phyloP scores from a whole-genome alignment of 1,284 basidiomycete genomes.

The Sanghuangporus baumii region DNA sequence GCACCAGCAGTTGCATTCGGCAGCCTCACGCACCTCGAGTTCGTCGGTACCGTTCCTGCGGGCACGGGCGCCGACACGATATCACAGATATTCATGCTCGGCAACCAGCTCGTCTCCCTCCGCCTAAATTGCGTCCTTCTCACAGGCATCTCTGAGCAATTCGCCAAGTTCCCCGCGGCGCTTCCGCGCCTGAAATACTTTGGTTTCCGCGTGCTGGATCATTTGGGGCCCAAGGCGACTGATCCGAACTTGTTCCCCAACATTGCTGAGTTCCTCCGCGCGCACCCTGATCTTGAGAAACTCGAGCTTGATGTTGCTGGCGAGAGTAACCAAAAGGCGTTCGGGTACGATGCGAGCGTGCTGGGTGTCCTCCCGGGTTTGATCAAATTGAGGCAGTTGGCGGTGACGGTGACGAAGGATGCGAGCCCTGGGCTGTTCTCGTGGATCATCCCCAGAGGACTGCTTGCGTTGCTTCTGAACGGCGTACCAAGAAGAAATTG shows the following conservation, averaged over 20 bases:
- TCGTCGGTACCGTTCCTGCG: constrained; percentile 48
- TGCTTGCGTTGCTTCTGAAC: constrained; percentile 48
- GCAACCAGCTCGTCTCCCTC: constrained; percentile 57
- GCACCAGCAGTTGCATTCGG: constrained; percentile 45
- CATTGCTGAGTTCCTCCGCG: constrained; percentile 58
- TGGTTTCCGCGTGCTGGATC: constrained; percentile 40
- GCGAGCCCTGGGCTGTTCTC: constrained; percentile 55
- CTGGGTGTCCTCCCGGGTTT: constrained; percentile 67
- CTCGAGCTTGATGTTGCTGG: constrained; percentile 48
- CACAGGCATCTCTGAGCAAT: constrained; percentile 42
- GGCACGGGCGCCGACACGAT: constrained; percentile 40
- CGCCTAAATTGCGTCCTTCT: constrained; percentile 49
- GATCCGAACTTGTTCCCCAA: constrained; percentile 64
- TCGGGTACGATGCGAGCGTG: constrained; percentile 61
- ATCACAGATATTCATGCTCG: constrained; percentile 51
- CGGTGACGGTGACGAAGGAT: constrained; percentile 59
- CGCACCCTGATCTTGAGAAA: constrained; percentile 45
- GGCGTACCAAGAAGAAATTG: constrained; percentile 31
- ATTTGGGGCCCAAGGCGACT: constrained; percentile 38
- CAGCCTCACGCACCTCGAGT: constrained; percentile 58
- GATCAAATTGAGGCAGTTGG: constrained; percentile 41
- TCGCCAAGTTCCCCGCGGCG: constrained; percentile 31
- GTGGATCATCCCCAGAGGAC: constrained; percentile 59
- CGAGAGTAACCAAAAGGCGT: constrained; percentile 40
- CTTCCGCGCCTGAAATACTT: constrained; percentile 63